Percentiles rank a stretch among this genome's conserved stretches.
phyloP scores from a whole-genome alignment of 2,329 filamentous ascomycete genomes.

The Colletotrichum sp. region DNA sequence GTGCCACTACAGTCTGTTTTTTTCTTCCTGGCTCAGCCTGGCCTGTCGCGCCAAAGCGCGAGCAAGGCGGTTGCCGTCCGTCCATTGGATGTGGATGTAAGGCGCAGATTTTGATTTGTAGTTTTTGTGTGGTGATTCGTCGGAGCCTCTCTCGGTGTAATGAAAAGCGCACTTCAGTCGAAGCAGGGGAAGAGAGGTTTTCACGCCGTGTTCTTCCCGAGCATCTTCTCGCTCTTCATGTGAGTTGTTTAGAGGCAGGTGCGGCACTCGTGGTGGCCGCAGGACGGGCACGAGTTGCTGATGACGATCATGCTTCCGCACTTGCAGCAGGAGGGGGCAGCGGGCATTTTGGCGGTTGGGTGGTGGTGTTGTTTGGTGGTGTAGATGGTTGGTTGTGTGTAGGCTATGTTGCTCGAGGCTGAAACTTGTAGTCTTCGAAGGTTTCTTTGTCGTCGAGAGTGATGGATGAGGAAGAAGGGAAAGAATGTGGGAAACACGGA shows the following conservation, averaged over 20 bases:
- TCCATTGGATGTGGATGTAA: not conserved
- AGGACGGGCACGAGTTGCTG: constrained; percentile 57
- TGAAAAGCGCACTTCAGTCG: not conserved
- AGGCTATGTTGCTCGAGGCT: not conserved
- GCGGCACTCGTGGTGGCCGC: constrained; percentile 55
- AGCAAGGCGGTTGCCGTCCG: not conserved
- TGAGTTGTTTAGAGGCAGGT: constrained; percentile 42
- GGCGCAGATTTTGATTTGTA: not conserved
- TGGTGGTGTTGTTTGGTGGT: not conserved
- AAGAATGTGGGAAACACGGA: not conserved
- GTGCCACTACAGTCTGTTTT: not conserved
- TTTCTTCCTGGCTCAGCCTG: not conserved
- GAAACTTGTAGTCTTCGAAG: not conserved
- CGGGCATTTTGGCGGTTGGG: constrained; percentile 40
- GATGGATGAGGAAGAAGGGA: not conserved
- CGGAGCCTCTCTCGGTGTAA: constrained; percentile 19
- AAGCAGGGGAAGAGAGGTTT: not conserved
- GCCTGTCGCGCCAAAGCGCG: not conserved
- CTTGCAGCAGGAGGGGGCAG: constrained; percentile 59
- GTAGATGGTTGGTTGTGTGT: constrained; percentile 18
- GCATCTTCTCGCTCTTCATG: not conserved
- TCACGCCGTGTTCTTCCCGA: not conserved
- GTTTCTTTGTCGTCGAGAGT: not conserved
- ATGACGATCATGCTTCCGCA: constrained; percentile 63
- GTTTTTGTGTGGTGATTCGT: not conserved